These are phyloP conservation scores for Vinca minor DNA, from an alignment of 257 asterid genomes.

Conservation along the genomic window DNA sequence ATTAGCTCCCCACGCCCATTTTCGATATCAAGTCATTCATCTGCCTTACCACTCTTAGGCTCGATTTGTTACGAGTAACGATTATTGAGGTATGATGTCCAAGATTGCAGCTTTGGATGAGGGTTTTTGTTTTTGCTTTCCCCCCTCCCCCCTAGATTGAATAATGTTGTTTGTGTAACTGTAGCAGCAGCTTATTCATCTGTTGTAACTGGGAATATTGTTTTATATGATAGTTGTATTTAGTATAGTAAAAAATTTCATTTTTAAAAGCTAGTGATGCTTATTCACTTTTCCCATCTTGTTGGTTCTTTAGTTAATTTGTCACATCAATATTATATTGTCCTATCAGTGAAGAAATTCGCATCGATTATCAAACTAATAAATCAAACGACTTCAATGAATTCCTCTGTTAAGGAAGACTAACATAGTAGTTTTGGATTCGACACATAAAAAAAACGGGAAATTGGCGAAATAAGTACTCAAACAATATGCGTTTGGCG, in stretches of 20 bases:
- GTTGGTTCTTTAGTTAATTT: neutral
- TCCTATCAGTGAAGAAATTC: neutral
- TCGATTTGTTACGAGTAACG: neutral
- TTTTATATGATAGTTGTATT: constrained; percentile 10
- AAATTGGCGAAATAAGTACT: too few relatives aligned
- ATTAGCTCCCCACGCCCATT: neutral
- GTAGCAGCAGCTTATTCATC: neutral
- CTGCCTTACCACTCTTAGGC: neutral
- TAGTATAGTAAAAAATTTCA: neutral
- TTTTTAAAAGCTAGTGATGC: neutral
- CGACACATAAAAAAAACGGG: too few relatives aligned
- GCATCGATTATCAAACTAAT: neutral
- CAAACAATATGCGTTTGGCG: too few relatives aligned
- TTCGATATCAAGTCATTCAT: neutral
- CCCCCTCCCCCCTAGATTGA: too few relatives aligned
- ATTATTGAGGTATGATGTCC: neutral
- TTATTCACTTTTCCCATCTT: neutral
- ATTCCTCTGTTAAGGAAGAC: too few relatives aligned
- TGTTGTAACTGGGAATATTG: constrained; percentile 6
- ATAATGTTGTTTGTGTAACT: constrained; percentile 11
- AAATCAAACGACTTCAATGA: too few relatives aligned
- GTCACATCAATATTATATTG: neutral
- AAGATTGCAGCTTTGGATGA: too few relatives aligned
- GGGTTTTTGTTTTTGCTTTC: too few relatives aligned
- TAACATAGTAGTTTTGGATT: too few relatives aligned